Evolutionary conservation across 495 filamentous ascomycete species (phyloP).

Genomic region (Neurospora pannonica): DNA sequence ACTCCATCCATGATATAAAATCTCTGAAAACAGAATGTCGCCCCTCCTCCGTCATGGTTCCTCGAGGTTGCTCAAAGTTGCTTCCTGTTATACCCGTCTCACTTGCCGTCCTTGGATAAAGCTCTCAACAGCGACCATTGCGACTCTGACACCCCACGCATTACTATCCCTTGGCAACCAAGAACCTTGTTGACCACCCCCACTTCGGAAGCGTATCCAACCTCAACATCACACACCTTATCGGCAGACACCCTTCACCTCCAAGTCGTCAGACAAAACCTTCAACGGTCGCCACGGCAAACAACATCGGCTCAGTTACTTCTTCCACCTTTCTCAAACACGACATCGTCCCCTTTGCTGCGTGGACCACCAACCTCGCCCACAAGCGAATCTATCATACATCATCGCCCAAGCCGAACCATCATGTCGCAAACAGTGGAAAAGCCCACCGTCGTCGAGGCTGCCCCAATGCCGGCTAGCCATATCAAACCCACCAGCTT

Average conservation of each 20-base stretch:
- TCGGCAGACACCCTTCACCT: background rate
- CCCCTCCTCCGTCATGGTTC: background rate
- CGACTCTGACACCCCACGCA: background rate
- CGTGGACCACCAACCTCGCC: background rate
- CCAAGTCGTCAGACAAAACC: background rate
- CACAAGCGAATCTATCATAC: background rate
- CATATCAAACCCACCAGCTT: constrained; percentile 11
- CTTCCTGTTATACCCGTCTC: background rate
- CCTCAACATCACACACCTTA: background rate
- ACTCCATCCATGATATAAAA: background rate
- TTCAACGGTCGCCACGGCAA: background rate
- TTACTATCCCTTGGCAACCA: background rate
- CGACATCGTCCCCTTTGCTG: background rate
- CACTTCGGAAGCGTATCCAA: background rate
- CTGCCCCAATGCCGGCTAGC: constrained; percentile 4
- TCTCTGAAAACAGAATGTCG: background rate
- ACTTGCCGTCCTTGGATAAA: background rate
- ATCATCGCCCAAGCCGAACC: background rate
- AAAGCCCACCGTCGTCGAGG: background rate
- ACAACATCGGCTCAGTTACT: background rate
- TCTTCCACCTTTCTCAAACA: background rate
- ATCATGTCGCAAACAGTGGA: background rate
- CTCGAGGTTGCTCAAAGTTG: background rate
- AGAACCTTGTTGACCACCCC: background rate
- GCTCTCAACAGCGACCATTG: background rate